Base-by-base conservation (phyloP, 2,329 filamentous ascomycete species). In the Hirsutella thompsonii region DNA sequence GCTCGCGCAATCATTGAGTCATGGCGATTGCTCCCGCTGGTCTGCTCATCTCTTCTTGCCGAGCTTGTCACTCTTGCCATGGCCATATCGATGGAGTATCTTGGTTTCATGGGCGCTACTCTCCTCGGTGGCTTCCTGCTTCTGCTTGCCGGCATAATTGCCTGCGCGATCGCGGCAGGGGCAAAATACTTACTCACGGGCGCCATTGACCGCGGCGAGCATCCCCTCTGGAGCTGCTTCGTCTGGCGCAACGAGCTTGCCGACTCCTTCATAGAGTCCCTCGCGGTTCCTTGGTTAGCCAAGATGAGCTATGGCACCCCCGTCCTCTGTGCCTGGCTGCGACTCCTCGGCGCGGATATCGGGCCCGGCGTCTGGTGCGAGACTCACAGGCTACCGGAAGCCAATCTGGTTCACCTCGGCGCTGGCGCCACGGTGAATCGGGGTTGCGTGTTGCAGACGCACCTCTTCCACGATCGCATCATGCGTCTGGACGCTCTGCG, bases 201-300 rank as follows among this genome's bases (percentile, higher is more conserved):
- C 11, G 38, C 42, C 28, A 43, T 51, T 20, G 37, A 28, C 0
- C 21, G 44, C 23, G 47, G 49, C 19, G 43, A 44, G 42, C 44
- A 49, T 33, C 49, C 49, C 14, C 42, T 51, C 2, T 51, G 49
- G 49, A 51, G 47, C 40, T 47, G 46, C 2, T 51, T 51, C 23
- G 49, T 51, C 30, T 51, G 49, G 49, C 47, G 49, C 41, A 51
- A 51, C 36, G 49, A 78, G 43, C 61, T 83, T 35, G 82, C 79
- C 14, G 72, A 76, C 49, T 56, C 59, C 21, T 79, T 84, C 51
- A 61, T 84, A 36, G 67, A 73, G 38, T 43, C 42, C 8, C 36
- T 51, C 8, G 47, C 45, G 9, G 40, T 49, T 1, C 49, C 49
- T 4, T 47, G 45, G 37, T 36, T 49, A 34, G 44, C 45, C 2